phyloP scores from a whole-genome alignment of 2,329 filamentous ascomycete genomes.

The Rachicladosporium sp. region DNA sequence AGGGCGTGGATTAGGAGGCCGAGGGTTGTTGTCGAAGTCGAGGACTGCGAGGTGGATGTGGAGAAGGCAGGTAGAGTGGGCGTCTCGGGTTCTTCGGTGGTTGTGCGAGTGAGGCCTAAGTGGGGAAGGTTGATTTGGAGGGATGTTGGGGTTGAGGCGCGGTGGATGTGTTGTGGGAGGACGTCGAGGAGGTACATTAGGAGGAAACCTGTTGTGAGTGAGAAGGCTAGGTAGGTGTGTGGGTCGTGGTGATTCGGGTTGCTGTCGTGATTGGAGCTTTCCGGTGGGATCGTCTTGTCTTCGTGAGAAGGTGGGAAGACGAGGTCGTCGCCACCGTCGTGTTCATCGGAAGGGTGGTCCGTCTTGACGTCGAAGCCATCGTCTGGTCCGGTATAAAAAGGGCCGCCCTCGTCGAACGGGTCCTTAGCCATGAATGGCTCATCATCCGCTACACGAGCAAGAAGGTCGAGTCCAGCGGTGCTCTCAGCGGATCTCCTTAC shows the following conservation, averaged over 20 bases:
- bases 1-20: slow-evolving; percentile 93
- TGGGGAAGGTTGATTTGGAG: slow-evolving; percentile 84
- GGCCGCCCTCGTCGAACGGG: not conserved
- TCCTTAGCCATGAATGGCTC: not conserved
- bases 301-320: not conserved
- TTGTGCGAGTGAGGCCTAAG: slow-evolving; percentile 38
- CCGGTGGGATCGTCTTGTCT: slow-evolving; percentile 1
- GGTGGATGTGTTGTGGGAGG: slow-evolving; percentile 59
- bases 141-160: slow-evolving; percentile 48
- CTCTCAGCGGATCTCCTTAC: not conserved
- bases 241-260: slow-evolving; percentile 35
- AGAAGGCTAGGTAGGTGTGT: slow-evolving; percentile 73
- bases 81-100: slow-evolving; percentile 16
- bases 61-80: slow-evolving; percentile 22
- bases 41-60: slow-evolving; percentile 13
- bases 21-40: slow-evolving; percentile 50
- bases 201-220: slow-evolving; percentile 77
- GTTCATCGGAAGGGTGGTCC: slow-evolving; percentile 8
- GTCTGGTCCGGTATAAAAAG: slow-evolving; percentile 18
- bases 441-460: not conserved
- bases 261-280: slow-evolving; percentile 2
- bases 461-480: too few species aligned
- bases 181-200: slow-evolving; percentile 95
- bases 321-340: slow-evolving; percentile 6
- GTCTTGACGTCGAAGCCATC: slow-evolving; percentile 13